Conservation (phyloP, 1,284 basidiomycete genomes). For the Ganoderma leucocontextum region DNA sequence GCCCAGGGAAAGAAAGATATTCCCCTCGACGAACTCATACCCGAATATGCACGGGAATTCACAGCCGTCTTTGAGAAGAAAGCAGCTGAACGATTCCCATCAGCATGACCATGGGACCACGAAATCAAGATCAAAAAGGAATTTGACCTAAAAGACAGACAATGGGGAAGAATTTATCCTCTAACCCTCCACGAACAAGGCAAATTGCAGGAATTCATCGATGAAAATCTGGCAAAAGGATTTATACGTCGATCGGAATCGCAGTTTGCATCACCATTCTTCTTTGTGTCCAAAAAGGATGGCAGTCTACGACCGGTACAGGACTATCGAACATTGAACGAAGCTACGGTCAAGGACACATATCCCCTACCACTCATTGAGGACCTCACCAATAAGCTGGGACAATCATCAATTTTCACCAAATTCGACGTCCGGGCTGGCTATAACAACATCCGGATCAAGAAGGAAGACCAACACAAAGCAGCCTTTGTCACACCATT, state of each 20-base stretch:
- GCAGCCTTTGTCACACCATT: constrained; percentile 12
- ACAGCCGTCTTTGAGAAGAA: constrained; percentile 9
- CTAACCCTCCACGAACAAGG: not conserved
- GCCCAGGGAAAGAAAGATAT: not conserved
- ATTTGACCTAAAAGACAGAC: not conserved
- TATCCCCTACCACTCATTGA: constrained; percentile 16
- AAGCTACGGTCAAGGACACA: constrained; percentile 39
- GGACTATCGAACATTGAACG: constrained; percentile 40
- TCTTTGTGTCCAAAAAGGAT: constrained; percentile 50
- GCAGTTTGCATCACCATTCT: constrained; percentile 39
- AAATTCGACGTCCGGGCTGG: constrained; percentile 14
- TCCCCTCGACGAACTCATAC: constrained; percentile 1
- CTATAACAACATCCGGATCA: constrained; percentile 20
- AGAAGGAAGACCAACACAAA: constrained; percentile 15
- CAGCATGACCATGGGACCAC: constrained; percentile 5
- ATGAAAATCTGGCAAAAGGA: constrained; percentile 10
- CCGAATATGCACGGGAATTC: not conserved
- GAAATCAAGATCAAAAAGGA: not conserved
- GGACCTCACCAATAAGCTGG: constrained; percentile 10
- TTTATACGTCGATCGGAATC: constrained; percentile 30
- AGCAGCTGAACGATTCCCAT: constrained; percentile 4
- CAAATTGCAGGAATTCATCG: not conserved
- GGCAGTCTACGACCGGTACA: constrained; percentile 22
- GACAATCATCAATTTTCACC: constrained; percentile 8
- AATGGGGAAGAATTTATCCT: not conserved